Base-by-base conservation (phyloP, 441 rosid species). In the Populus trichocarpa region DNA sequence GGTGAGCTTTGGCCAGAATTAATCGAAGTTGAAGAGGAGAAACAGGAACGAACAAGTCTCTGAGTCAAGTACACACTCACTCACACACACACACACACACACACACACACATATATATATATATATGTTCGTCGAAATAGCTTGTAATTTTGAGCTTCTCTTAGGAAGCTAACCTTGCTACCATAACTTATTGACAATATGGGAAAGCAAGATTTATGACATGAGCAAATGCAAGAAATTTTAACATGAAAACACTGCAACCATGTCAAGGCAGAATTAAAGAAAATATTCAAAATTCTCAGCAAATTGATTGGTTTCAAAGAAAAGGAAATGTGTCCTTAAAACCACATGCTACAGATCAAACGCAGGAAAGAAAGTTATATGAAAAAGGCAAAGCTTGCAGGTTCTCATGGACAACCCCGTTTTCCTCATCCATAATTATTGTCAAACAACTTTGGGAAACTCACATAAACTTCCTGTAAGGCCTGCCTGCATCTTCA, bases 401-500 rank as follows among this genome's bases (percentile, higher is more conserved):
- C 14, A 40, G 33, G 61, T 50, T 30, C 46, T 5, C 8, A 25
- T 8, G 53, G 26, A 65, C 22, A 66, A 32, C 3, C 73, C 57
- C 71, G 20, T 75, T 67, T 30, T 66, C 64, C 42, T 63, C 32
- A 46, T 26, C 71, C 72, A 71, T 69, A 68, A 72, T 77, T 84
- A 73, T 80, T 80, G 40, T 75, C 66, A 16, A 70, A 71, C 67
- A 78, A 68, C n/a, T 11, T 28, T 25, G 76, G 28, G 65, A 66
- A 36, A 70, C 74, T 90, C 87, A 90, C 28, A 90, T 85, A 80
- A 92, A 89, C 87, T 89, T 92, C 85, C 92, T 83, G 81, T 88
- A 86, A 14, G 97, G 97, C 85, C 94, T 89, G 76, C 97, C 93
- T 11, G 89, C 89, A 77, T 92, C 92, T 82, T 89, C 97, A 80